phyloP scores from a whole-genome alignment of 805 yeast species.

The Ogataea philodendri region DNA sequence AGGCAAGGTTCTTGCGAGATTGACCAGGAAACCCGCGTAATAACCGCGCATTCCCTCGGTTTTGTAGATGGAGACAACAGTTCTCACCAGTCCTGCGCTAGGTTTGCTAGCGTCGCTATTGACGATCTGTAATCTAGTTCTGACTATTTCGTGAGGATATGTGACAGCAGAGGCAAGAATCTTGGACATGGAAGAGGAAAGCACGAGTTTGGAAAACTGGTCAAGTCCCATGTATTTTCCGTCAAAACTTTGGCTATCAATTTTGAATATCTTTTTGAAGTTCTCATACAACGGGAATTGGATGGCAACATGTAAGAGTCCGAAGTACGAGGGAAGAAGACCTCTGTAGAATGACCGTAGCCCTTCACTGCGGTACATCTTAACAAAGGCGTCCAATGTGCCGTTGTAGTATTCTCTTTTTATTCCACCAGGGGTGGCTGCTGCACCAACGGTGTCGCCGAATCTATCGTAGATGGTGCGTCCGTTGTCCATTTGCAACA shows the following conservation, averaged over 20 bases:
- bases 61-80: constrained; percentile 42
- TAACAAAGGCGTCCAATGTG: constrained; percentile 77
- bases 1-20: constrained; percentile 87
- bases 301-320: constrained; percentile 89
- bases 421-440: constrained; percentile 22
- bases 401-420: constrained; percentile 55
- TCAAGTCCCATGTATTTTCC: constrained; percentile 8
- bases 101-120: constrained; percentile 30
- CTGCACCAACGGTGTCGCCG: constrained; percentile 21
- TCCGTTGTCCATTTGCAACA: constrained; percentile 70
- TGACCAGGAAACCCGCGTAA: constrained; percentile 85
- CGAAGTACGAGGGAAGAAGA: constrained; percentile 83
- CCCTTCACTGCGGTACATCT: constrained; percentile 82
- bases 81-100: constrained; percentile 25
- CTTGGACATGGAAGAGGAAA: constrained; percentile 78
- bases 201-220: constrained; percentile 43
- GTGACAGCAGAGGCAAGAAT: constrained; percentile 87
- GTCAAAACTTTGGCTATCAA: constrained; percentile 14
- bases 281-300: constrained; percentile 93
- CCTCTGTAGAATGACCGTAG: constrained; percentile 82
- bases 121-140: constrained; percentile 82
- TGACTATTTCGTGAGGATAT: constrained; percentile 91
- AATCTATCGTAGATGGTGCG: constrained; percentile 38
- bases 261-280: constrained; percentile 54
- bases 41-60: constrained; percentile 81